Evolutionary conservation across 805 yeast species (phyloP), one percentile per base, ranked within the genome.

Genomic region (Lachancea nothofagi): DNA sequence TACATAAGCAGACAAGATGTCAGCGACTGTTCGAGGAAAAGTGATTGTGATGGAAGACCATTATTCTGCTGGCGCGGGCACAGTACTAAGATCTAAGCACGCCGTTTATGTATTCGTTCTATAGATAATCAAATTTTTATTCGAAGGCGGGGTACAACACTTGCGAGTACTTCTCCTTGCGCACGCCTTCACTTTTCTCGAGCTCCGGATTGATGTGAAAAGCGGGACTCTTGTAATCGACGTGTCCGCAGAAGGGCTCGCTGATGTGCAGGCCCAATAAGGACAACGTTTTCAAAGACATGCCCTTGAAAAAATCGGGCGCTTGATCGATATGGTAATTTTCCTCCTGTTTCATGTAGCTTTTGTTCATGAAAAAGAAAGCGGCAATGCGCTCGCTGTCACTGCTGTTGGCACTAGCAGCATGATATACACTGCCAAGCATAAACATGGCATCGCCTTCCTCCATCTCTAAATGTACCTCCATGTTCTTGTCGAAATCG

Each of bases 401-500:
- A 13, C 23, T 29, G n/a, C 23, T 21, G 29, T 62, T 62, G 2
- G 60, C 54, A 30, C 59, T 47, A 7, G 58, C 65, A 15, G 57
- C 64, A 46, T 62, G 65, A 41, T 51, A 50, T 14, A 51, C 45
- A 5, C 61, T 54, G 3, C 53, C 64, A 21, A 61, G 45, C 61
- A 61, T 53, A 34, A 61, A 57, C 18, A 53, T 51, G 1, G 45
- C 54, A 41, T 62, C 66, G 18, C 65, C 65, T 30, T 52, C 48
- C 9, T 59, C 58, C 40, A 59, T 39, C 40, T 61, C 64, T 20
- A 51, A 50, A 20, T 57, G 50, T 8, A 52, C 36, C 29, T 49
- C 53, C 29, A 48, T 50, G 8, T 43, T 43, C 10, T 51, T 47
- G 19, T 48, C 40, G 17, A 57, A 61, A 28, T 48, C 39, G 29